Conservation (phyloP, 179 eudicot species). For the Amaranthus tricolor region DNA sequence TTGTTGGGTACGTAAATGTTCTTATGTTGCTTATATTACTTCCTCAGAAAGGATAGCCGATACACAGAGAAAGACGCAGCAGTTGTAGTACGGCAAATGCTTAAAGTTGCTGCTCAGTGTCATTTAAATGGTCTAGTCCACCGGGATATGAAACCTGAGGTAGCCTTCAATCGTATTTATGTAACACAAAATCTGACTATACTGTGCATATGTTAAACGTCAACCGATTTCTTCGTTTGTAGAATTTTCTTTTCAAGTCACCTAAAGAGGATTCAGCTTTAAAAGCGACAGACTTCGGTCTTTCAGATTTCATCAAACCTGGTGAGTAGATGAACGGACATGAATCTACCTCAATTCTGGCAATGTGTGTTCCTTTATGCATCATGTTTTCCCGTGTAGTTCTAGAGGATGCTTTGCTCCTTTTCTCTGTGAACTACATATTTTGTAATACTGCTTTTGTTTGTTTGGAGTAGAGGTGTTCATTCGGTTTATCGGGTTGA, state of each 20-base stretch:
- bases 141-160: slow-evolving; percentile 99
- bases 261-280: slow-evolving; percentile 71
- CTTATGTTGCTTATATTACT: slow-evolving; percentile 14
- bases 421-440: background rate
- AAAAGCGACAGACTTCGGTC: slow-evolving; percentile 97
- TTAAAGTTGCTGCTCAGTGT: slow-evolving; percentile 97
- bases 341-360: background rate
- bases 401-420: background rate
- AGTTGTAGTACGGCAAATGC: slow-evolving; percentile 90
- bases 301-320: slow-evolving; percentile 90
- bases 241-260: slow-evolving; percentile 95
- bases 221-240: slow-evolving; percentile 18
- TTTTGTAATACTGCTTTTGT: background rate
- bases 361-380: background rate
- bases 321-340: slow-evolving; percentile 39
- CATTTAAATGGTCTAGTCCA: slow-evolving; percentile 96
- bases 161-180: slow-evolving; percentile 19
- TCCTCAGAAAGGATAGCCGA: slow-evolving; percentile 82
- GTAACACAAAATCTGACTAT: background rate
- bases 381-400: background rate
- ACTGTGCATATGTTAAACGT: background rate
- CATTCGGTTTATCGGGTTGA: no score
- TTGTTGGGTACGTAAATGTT: background rate
- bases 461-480: no score
- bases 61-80: slow-evolving; percentile 98